These are phyloP conservation scores for Guadua angustifolia DNA, from an alignment of 176 grass and related monocot species.

Conservation along the genomic window DNA sequence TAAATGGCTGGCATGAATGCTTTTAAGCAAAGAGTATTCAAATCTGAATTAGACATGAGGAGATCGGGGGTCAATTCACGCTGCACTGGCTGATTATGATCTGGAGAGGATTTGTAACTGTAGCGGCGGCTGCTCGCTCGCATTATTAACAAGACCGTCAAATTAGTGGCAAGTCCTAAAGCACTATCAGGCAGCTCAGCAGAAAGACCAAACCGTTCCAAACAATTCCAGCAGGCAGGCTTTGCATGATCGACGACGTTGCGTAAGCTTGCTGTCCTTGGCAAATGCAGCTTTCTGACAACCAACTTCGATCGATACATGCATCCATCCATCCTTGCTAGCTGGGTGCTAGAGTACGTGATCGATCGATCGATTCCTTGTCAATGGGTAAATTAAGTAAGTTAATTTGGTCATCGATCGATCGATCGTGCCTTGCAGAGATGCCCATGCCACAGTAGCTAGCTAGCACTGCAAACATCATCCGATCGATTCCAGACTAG, in stretches of 20 bases:
- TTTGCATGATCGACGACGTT: too few species aligned
- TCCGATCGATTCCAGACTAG: not conserved
- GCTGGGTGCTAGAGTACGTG: not conserved
- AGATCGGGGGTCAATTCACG: not conserved
- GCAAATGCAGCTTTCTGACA: not conserved
- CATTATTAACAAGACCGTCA: not conserved
- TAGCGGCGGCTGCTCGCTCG: too few species aligned
- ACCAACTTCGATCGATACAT: not conserved
- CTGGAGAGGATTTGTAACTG: too few species aligned
- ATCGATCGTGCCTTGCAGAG: not conserved
- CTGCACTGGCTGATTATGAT: not conserved
- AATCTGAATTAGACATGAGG: not conserved
- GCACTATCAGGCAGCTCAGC: slow-evolving; percentile 15
- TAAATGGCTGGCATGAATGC: too few species aligned
- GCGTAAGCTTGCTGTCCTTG: not conserved
- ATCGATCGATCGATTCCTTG: not conserved
- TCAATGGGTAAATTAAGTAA: too few species aligned
- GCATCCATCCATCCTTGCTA: not conserved
- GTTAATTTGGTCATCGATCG: too few species aligned
- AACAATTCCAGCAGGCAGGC: not conserved
- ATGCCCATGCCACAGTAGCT: slow-evolving; percentile 19
- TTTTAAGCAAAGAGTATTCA: slow-evolving; percentile 11
- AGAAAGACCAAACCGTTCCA: not conserved
- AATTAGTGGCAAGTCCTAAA: not conserved
- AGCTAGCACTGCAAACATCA: not conserved